Evolutionary conservation across 1,284 basidiomycete species (phyloP), one percentile per base, ranked within the genome.

Genomic region (Ustilago trichophora): DNA sequence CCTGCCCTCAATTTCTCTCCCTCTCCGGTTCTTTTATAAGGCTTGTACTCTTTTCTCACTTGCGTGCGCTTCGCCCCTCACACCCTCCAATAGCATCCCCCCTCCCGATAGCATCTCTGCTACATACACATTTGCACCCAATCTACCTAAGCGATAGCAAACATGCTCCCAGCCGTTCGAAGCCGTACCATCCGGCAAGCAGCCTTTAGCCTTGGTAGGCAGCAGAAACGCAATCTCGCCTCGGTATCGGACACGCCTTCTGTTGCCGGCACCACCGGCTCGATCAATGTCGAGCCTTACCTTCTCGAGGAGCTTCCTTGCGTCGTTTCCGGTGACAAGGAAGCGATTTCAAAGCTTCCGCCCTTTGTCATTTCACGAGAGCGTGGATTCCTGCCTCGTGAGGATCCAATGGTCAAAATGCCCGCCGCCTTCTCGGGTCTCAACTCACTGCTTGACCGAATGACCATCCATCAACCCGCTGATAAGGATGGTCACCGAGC

Each of bases 401-500:
- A 65, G 26, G 77, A 79, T 29, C 77, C 77, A 3, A 35, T 79
- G 19, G 57, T 40, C 41, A 27, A 59, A 13, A 55, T 80, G 5
- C 77, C 77, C 6, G 9, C 34, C 4, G 41, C 47, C 4, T 80
- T 79, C 36, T 46, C 44, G n/a, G 44, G 43, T 6, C 60, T 80
- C 26, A 60, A 60, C 8, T 67, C 65, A 6, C 66, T 80, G 11
- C 67, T 80, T 4, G 52, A 77, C 32, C 54, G 75, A 24, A 80
- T 80, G 77, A 80, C 77, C 12, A 76, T 80, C 48, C 53, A 54
- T 19, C 77, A 80, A 45, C 71, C 73, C 27, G 68, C 60, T 13
- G 63, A 73, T 37, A 27, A 41, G 0, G 6, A 48, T 24, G 72
- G 69, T 6, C 51, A 80, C 18, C 66, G 73, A 6, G 48, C 55